Percentiles rank a stretch among this genome's conserved stretches.
These are phyloP conservation scores for Starmerella roubikii DNA, from an alignment of 805 yeast genomes.

Conservation along the genomic window DNA sequence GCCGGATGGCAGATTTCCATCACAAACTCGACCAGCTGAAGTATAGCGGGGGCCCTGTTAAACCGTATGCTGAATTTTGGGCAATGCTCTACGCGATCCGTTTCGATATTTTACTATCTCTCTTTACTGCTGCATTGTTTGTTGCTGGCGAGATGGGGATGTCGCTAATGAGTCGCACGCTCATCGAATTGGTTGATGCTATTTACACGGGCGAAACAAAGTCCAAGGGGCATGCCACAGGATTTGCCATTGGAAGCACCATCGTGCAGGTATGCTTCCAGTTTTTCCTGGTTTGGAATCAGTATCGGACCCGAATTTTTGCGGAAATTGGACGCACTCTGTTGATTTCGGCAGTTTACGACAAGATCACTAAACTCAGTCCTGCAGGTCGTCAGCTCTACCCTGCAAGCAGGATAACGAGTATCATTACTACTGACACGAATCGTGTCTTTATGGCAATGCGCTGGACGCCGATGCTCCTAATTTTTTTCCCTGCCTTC, in stretches of 20 bases:
- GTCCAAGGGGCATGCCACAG: slow-evolving; percentile 47
- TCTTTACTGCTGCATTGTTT: slow-evolving; percentile 7
- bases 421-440: slow-evolving; percentile 68
- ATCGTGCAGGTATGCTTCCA: slow-evolving; percentile 39
- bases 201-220: slow-evolving; percentile 14
- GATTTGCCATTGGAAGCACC: slow-evolving; percentile 60
- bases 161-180: slow-evolving; percentile 18
- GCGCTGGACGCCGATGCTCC: slow-evolving; percentile 17
- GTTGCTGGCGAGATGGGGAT: slow-evolving; percentile 19
- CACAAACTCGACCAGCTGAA: slow-evolving; percentile 10
- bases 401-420: slow-evolving; percentile 60
- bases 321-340: slow-evolving; percentile 65
- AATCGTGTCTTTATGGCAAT: slow-evolving; percentile 53
- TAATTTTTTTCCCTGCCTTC: slow-evolving; percentile 16
- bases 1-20: slow-evolving; percentile 12
- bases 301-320: slow-evolving; percentile 43
- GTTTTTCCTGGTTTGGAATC: slow-evolving; percentile 44
- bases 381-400: slow-evolving; percentile 43
- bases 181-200: slow-evolving; percentile 12
- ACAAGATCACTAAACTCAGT: slow-evolving; percentile 52
- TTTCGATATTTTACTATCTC: slow-evolving; percentile 5
- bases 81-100: slow-evolving; percentile 20
- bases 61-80: slow-evolving; percentile 16
- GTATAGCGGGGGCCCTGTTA: slow-evolving; percentile 1
- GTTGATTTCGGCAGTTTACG: slow-evolving; percentile 53